Evolutionary conservation across 768 basidiomycete genomes (phyloP).

Genomic region (Gymnopilus dilepis): DNA sequence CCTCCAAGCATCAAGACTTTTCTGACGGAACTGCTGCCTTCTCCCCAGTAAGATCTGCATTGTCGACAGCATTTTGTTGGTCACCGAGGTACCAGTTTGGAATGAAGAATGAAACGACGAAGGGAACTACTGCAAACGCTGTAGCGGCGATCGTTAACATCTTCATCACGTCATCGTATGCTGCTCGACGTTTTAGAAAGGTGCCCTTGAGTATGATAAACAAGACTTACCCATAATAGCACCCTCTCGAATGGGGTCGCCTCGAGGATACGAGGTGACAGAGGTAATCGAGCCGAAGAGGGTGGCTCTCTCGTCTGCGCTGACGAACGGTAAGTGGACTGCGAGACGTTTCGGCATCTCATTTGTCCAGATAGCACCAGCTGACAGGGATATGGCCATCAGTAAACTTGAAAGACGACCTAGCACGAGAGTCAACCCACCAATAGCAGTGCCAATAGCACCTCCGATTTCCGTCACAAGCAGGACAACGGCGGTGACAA

Average conservation of each 20-base stretch:
- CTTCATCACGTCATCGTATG: conserved; percentile 62
- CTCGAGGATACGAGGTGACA: conserved; percentile 53
- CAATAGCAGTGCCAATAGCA: conserved; percentile 66
- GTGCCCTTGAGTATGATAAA: conserved; percentile 15
- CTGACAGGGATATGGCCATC: conserved; percentile 28
- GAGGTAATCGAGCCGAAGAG: conserved; percentile 62
- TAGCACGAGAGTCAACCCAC: conserved; percentile 34
- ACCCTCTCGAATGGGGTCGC: conserved; percentile 66
- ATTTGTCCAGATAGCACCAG: conserved; percentile 70
- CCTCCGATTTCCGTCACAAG: conserved; percentile 73
- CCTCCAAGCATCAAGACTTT: background rate
- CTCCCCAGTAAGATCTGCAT: conserved; percentile 37
- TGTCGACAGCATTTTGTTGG: conserved; percentile 74
- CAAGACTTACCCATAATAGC: conserved; percentile 56
- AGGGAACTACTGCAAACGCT: conserved; percentile 58
- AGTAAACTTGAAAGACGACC: background rate
- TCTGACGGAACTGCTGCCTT: conserved; percentile 5
- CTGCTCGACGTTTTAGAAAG: conserved; percentile 28
- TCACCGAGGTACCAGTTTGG: conserved; percentile 73
- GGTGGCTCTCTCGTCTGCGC: conserved; percentile 43
- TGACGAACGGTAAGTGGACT: conserved; percentile 55
- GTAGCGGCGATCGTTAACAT: conserved; percentile 60
- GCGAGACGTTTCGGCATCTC: conserved; percentile 69
- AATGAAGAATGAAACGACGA: conserved; percentile 63
- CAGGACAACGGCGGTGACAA: conserved; percentile 70